These are phyloP conservation scores for Penicillium olsonii DNA, from an alignment of 2,329 filamentous ascomycete species.

Conservation along the genomic window DNA sequence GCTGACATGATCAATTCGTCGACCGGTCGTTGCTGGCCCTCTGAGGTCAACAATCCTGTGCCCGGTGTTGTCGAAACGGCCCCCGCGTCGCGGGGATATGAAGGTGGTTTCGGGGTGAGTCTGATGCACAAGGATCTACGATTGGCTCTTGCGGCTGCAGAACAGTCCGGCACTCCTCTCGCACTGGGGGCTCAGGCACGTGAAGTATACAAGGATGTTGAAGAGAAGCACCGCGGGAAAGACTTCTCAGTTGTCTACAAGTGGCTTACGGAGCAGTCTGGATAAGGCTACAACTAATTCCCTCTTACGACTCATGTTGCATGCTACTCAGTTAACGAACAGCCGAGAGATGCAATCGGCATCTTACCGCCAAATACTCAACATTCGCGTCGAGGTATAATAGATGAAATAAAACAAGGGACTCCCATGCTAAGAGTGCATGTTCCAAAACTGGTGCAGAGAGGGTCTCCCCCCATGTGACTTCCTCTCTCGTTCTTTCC, in stretches of 20 bases:
- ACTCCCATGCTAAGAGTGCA: not conserved
- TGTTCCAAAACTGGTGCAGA: not conserved
- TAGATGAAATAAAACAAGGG: not conserved
- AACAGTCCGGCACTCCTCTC: constrained; percentile 66
- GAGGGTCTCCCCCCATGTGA: constrained; percentile 2
- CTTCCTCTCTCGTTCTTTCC: constrained; percentile 5
- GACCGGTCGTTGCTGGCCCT: constrained; percentile 95
- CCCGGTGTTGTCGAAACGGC: constrained; percentile 76
- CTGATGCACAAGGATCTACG: constrained; percentile 80
- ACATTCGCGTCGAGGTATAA: not conserved
- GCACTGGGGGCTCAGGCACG: constrained; percentile 64
- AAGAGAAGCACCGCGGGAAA: constrained; percentile 64
- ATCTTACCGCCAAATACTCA: no score
- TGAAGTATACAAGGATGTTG: constrained; percentile 68
- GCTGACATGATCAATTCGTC: constrained; percentile 88
- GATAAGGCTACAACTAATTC: constrained; percentile 11
- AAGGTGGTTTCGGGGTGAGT: constrained; percentile 73
- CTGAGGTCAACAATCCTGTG: constrained; percentile 93
- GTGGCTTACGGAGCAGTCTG: constrained; percentile 54
- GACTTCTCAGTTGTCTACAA: constrained; percentile 84
- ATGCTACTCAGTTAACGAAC: no score
- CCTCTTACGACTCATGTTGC: not conserved
- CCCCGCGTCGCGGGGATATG: constrained; percentile 74
- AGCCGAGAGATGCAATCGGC: no score
- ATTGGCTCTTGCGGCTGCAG: constrained; percentile 71